Evolutionary conservation across 306 rosid genomes (phyloP), one percentile per base, ranked within the genome.

Genomic region (Cucumis melo): DNA sequence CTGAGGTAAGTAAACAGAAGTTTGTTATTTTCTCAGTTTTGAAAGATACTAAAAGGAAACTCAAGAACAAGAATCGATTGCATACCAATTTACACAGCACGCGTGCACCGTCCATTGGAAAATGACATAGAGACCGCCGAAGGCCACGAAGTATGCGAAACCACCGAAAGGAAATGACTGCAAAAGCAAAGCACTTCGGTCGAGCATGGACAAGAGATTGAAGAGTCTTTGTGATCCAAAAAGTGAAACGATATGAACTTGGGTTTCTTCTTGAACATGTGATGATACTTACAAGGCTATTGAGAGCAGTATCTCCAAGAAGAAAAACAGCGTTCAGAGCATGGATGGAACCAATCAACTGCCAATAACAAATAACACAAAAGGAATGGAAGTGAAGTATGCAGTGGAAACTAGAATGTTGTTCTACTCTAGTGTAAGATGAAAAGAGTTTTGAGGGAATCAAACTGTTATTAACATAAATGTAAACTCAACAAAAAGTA

Each of bases 141-240:
- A 91, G 21, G 87, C 86, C 70, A 91, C 93, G 57, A 91, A 91
- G 79, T 91, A 89, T 23, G 93, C 74, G 1, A 91, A 59, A 73
- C 98, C 87, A 80, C 91, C 88, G 89, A 89, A 87, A 39, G 93
- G 93, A 84, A 91, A 93, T 7, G 97, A 86, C 97, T 91, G 92
- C 48, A 74, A 82, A 56, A 81, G 46, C 32, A 21, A 13, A 54
- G 24, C 41, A 5, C 29, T 20, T 53, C 19, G 29, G 48, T n/a
- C 42, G 9, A 68, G 55, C 32, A 68, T 20, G 74, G 36, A 79
- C 66, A n/a, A 50, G 21, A 53, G 24, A 73, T 29, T 27, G 46
- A 73, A 50, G 46, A 17, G 55, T 50, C 44, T 67, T 62, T 23
- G 71, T 20, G 50, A 76, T 39, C 14, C 41, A 66, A 65, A 3